These are phyloP conservation scores for Lagenidium giganteum DNA, from an alignment of 352 stramenopile genomes.

Conservation along the genomic window DNA sequence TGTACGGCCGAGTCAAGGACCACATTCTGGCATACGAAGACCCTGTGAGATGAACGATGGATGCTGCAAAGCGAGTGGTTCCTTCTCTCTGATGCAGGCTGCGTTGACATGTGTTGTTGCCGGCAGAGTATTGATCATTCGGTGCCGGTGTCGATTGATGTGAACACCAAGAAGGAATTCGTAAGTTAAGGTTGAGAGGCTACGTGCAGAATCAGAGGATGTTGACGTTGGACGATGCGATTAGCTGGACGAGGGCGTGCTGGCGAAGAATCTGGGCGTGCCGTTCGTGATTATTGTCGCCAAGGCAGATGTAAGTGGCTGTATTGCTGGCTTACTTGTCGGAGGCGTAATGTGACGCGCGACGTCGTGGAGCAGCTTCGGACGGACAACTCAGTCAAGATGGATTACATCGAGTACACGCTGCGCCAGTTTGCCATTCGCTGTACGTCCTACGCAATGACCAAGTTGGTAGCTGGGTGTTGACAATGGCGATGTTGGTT, in stretches of 20 bases:
- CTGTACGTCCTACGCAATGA: conserved; percentile 36
- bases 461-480: background rate
- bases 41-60: conserved; percentile 34
- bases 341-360: background rate
- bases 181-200: conserved; percentile 29
- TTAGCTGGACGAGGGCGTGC: conserved; percentile 70
- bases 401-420: conserved; percentile 82
- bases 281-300: conserved; percentile 67
- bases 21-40: conserved; percentile 76
- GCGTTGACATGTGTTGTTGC: background rate
- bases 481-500: no score
- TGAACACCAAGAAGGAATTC: conserved; percentile 59
- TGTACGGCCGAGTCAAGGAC: conserved; percentile 64
- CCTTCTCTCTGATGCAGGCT: background rate
- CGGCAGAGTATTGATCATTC: conserved; percentile 53
- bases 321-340: background rate
- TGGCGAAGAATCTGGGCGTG: conserved; percentile 77
- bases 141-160: conserved; percentile 41
- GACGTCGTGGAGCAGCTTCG: conserved; percentile 29
- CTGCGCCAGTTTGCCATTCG: conserved; percentile 74
- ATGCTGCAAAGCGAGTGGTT: background rate
- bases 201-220: background rate
- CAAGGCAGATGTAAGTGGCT: conserved; percentile 63
- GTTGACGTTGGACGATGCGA: background rate
- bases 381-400: conserved; percentile 77